A percentile compares a stretch with the other conserved stretches of the same genome.
Conservation (phyloP, 192 early-diverging fungal species). For the Mortierella alpina region DNA sequence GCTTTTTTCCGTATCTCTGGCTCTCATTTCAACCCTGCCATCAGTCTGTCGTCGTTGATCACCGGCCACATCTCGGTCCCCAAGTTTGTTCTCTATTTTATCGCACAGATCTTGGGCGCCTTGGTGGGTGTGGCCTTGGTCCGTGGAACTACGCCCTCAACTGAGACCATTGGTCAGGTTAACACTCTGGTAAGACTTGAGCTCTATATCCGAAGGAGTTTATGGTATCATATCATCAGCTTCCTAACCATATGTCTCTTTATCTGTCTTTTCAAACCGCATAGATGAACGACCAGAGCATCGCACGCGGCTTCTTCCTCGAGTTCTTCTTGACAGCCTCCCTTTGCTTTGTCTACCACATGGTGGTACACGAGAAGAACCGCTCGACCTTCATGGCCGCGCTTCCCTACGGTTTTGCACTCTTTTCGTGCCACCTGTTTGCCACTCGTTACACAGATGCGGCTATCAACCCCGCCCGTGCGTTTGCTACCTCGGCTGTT, state of each 20-base stretch:
- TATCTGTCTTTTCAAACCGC: neutral
- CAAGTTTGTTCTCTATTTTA: conserved; percentile 61
- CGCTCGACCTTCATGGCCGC: conserved; percentile 40
- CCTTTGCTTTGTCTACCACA: conserved; percentile 40
- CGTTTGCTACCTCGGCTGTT: conserved; percentile 67
- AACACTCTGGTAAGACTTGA: conserved; percentile 23
- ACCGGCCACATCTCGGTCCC: conserved; percentile 60
- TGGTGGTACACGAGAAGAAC: conserved; percentile 41
- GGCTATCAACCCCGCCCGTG: conserved; percentile 76
- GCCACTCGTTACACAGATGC: conserved; percentile 52
- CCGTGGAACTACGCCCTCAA: conserved; percentile 36
- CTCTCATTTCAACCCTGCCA: conserved; percentile 73
- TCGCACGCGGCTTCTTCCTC: conserved; percentile 46
- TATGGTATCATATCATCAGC: neutral
- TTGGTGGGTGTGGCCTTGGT: conserved; percentile 58
- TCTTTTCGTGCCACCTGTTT: conserved; percentile 43
- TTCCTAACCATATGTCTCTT: neutral
- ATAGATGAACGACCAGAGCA: conserved; percentile 16
- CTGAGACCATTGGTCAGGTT: conserved; percentile 8
- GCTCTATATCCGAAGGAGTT: neutral
- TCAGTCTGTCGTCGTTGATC: conserved; percentile 66
- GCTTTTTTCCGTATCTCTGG: conserved; percentile 67
- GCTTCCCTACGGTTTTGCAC: conserved; percentile 35
- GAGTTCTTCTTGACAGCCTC: conserved; percentile 47
- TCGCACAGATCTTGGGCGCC: conserved; percentile 69